phyloP scores from a whole-genome alignment of 805 yeast genomes.

The Ogataea degrootiae region DNA sequence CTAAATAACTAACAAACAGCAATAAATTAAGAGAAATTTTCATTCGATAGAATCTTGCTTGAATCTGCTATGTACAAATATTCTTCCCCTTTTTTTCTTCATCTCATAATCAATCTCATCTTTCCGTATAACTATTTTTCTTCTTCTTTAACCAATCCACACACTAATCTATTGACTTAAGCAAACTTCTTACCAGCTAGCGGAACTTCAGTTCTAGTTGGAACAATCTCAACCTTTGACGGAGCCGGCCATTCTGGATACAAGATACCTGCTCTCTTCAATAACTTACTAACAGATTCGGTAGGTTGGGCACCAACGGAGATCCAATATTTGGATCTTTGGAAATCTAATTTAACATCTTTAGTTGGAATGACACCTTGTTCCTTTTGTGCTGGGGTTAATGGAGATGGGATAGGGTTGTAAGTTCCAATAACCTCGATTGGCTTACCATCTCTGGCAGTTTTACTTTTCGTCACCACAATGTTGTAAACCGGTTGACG shows the following conservation, averaged over 20 bases:
- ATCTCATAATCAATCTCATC: neutral
- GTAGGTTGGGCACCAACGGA: conserved; percentile 97
- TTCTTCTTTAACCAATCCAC: conserved; percentile 5
- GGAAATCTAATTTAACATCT: conserved; percentile 79
- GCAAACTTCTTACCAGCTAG: conserved; percentile 23
- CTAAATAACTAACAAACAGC: no score
- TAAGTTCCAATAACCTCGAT: conserved; percentile 94
- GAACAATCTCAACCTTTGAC: conserved; percentile 16
- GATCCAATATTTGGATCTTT: conserved; percentile 90
- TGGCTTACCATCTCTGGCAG: conserved; percentile 85
- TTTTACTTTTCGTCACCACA: conserved; percentile 71
- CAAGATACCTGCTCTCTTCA: conserved; percentile 73
- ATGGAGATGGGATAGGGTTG: conserved; percentile 73
- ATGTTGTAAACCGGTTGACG: conserved; percentile 87
- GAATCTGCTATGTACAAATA: conserved; percentile 8
- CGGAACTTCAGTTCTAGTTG: conserved; percentile 18
- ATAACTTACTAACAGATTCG: conserved; percentile 68
- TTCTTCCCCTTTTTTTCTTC: neutral
- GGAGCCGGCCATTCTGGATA: conserved; percentile 58
- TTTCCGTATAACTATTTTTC: neutral
- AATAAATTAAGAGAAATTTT: no score
- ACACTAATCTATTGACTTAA: conserved; percentile 1
- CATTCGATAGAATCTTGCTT: conserved; percentile 13
- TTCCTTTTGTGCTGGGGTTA: conserved; percentile 55
- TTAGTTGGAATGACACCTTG: conserved; percentile 59